Percentiles rank a stretch among this genome's conserved stretches.
Conservation (phyloP, 2,329 filamentous ascomycete genomes). For the Sporothrix inflata region DNA sequence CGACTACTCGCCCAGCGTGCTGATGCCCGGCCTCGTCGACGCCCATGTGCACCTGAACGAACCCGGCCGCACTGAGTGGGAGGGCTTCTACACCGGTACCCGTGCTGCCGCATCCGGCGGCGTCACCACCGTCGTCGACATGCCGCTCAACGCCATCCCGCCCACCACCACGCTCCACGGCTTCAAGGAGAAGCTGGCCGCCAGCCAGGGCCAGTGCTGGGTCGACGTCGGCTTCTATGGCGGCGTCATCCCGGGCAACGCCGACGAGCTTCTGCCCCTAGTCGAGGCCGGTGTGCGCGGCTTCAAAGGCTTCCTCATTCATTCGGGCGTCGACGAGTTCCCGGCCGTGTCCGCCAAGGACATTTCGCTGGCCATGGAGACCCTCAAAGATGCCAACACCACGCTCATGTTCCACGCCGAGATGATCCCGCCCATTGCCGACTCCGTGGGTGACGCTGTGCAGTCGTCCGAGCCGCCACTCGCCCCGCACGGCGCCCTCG, state of each 20-base stretch:
- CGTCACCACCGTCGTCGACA: constrained; percentile 95
- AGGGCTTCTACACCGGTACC: constrained; percentile 95
- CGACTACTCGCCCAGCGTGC: constrained; percentile 81
- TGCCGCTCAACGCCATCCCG: constrained; percentile 96
- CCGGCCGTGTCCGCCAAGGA: constrained; percentile 83
- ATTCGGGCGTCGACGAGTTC: constrained; percentile 96
- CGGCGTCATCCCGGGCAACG: constrained; percentile 89
- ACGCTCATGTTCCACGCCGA: constrained; percentile 99
- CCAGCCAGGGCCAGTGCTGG: constrained; percentile 88
- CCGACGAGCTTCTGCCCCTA: constrained; percentile 74
- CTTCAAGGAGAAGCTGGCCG: constrained; percentile 81
- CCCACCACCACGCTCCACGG: constrained; percentile 88
- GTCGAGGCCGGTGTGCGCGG: constrained; percentile 86
- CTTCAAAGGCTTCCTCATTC: constrained; percentile 97
- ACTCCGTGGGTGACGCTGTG: constrained; percentile 75
- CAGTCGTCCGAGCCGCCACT: constrained; percentile 70
- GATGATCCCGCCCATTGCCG: constrained; percentile 87
- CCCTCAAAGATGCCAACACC: constrained; percentile 78
- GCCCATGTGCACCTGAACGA: constrained; percentile 98
- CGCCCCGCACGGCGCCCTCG: constrained; percentile 71
- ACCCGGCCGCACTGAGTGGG: constrained; percentile 96
- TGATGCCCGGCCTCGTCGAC: constrained; percentile 91
- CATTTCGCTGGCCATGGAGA: constrained; percentile 77
- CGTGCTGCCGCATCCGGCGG: constrained; percentile 92
- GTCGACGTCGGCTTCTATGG: constrained; percentile 99